These are phyloP conservation scores for Rhododendron kiyosumense DNA, from an alignment of 148 eudicot species.

Conservation along the genomic window DNA sequence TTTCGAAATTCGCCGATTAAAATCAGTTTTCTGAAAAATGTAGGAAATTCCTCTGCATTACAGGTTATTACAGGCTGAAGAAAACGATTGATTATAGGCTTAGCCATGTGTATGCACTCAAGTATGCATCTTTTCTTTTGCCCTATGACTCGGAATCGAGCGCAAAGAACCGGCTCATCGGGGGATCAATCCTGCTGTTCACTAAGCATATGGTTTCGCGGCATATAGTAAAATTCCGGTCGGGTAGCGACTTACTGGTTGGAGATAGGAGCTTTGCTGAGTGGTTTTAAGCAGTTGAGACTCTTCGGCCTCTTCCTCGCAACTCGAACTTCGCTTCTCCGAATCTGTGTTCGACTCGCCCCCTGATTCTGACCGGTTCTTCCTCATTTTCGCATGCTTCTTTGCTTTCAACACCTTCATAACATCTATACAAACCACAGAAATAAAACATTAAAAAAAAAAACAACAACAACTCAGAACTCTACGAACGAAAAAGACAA, in stretches of 20 bases:
- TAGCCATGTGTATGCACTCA: not conserved
- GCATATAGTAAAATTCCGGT: not conserved
- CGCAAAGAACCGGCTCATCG: too few relatives aligned
- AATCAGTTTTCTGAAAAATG: not conserved
- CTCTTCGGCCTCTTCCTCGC: constrained; percentile 21
- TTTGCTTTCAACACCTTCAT: constrained; percentile 75
- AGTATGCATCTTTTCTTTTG: too few relatives aligned
- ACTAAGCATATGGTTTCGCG: too few relatives aligned
- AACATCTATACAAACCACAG: constrained; percentile 48
- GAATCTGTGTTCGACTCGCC: constrained; percentile 20
- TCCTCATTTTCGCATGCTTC: constrained; percentile 67
- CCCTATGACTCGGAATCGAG: too few relatives aligned
- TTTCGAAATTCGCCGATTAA: not conserved
- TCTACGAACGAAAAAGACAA: not conserved
- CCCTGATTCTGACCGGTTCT: constrained; percentile 31
- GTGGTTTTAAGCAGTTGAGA: constrained; percentile 20
- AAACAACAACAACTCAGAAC: not conserved
- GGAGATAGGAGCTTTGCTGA: constrained; percentile 30
- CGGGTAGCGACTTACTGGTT: not conserved
- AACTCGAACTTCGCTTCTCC: constrained; percentile 20
- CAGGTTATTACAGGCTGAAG: not conserved
- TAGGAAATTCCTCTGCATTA: not conserved
- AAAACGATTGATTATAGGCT: not conserved
- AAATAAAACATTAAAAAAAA: not conserved
- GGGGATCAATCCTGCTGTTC: too few relatives aligned